Base-by-base conservation (phyloP, 2,329 filamentous ascomycete genomes). In the Malbranchea zuffiana region DNA sequence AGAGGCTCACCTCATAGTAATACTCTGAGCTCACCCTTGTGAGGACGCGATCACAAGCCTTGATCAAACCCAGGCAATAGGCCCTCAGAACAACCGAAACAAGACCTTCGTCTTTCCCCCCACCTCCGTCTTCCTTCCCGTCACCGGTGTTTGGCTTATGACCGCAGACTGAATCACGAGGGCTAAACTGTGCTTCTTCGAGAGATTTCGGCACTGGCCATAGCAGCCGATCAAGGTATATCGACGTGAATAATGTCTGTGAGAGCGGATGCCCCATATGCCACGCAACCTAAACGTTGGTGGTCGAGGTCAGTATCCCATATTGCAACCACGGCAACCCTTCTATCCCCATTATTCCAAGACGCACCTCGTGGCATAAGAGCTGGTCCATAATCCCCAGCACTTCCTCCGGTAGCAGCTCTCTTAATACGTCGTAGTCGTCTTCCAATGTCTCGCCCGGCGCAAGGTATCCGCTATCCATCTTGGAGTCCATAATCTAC, bases 401-500 rank as follows among this genome's bases (percentile, higher is more conserved):
- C 1, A 93, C 75, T 59, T 98, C 80, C 48, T 81, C 75, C 0
- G 85, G 82, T 10, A 79, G 66, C 26, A 93, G 63, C 5, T 72
- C 65, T 31, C 69, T 67, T 28, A 74, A 65, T 26, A 86, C 74
- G 52, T 94, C 80, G 58, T 88, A 93, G 34, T 82, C 72, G 45
- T 88, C 80, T 42, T 93, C 83, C 21, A 88, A 72, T 45, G 40
- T 58, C 52, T 94, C 84, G 19, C 79, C 82, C 5, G 80, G 75
- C 13, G 75, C 71, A 5, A 92, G 67, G 47, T 80, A 86, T 18
- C 90, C 90, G 54, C 85, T 95, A 60, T 98, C 90, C 90, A 98
- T 98, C 62, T 96, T 98, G 1, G 83, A 79, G 54, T 98, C 90
- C 84, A 95, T 95, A 50, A 98, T 94, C 90, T 98, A 51, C 21